These are phyloP conservation scores for Fraxinus anomala DNA, from an alignment of 257 asterid genomes.

Conservation along the genomic window DNA sequence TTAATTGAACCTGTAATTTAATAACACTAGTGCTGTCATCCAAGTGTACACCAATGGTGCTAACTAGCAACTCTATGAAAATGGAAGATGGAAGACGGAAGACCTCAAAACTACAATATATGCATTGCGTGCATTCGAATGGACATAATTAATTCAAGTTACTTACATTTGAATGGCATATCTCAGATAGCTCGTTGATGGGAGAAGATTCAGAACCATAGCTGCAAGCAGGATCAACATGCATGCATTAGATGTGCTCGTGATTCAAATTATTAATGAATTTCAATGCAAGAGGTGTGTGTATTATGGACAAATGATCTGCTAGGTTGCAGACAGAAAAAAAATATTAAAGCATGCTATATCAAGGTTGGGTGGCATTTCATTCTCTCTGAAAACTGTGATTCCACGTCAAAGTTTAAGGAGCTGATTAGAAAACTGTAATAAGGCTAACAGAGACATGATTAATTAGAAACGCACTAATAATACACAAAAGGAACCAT, in stretches of 20 bases:
- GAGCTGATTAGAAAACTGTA: neutral
- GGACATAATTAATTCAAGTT: conserved; percentile 5
- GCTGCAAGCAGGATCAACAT: conserved; percentile 45
- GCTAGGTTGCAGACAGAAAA: neutral
- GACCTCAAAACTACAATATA: neutral
- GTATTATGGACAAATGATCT: neutral
- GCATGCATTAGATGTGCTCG: conserved; percentile 2
- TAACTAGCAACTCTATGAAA: neutral
- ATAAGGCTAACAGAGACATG: neutral
- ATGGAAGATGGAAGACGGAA: neutral
- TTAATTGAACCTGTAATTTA: too few species aligned
- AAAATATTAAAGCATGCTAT: neutral
- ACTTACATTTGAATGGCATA: conserved; percentile 76
- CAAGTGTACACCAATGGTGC: too few species aligned
- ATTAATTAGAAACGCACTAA: too few species aligned
- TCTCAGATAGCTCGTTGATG: conserved; percentile 54
- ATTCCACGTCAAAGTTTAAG: neutral
- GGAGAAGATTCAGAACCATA: conserved; percentile 89
- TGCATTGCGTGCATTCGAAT: neutral
- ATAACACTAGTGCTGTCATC: too few species aligned
- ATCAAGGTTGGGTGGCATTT: neutral
- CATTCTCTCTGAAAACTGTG: neutral
- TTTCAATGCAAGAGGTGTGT: neutral
- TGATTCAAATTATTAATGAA: neutral
- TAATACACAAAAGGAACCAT: neutral